Evolutionary conservation across 192 early-diverging fungal genomes (phyloP), one percentile per base, ranked within the genome.

Genomic region (Cladochytrium replicatum): DNA sequence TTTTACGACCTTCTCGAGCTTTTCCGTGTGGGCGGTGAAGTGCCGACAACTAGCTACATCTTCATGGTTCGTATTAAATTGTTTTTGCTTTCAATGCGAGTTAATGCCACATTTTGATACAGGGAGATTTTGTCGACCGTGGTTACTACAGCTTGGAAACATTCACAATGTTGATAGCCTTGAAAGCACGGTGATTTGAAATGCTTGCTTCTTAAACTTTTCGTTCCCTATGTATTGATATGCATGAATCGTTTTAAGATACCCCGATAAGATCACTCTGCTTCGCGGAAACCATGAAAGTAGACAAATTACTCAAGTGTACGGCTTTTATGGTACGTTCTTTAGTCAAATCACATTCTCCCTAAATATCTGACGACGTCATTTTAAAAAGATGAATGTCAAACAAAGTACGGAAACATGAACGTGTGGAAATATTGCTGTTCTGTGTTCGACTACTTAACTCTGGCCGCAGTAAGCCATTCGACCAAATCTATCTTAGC

Each of bases 71-170:
- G 23, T n/a, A n/a, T n/a, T n/a, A n/a, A n/a, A n/a, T n/a, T n/a
- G n/a, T n/a, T n/a, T n/a, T n/a, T n/a, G n/a, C n/a, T n/a, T n/a
- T n/a, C n/a, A n/a, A n/a, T n/a, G n/a, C n/a, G n/a, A n/a, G n/a
- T n/a, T n/a, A n/a, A n/a, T n/a, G n/a, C n/a, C n/a, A 23, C 7
- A 17, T 21, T 9, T 6, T 6, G 46, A 9, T 26, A 19, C 40
- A 89, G 85, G 94, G 94, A n/a, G 94, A 97, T 66, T 97, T 93
- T 73, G 94, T 97, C 3, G 94, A 97, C 73, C 85, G 94, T 48
- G 94, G 94, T 29, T 95, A 93, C 74, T 93, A 93, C 69, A 88
- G 85, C 71, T 71, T 97, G 52, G 94, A 97, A 60, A 93, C 91
- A 26, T 93, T 95, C 61, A 92, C 91, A 15, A 55, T 95, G 49